Base-by-base conservation (phyloP, 2,329 filamentous ascomycete species). In the Huntiella bhutanensis region DNA sequence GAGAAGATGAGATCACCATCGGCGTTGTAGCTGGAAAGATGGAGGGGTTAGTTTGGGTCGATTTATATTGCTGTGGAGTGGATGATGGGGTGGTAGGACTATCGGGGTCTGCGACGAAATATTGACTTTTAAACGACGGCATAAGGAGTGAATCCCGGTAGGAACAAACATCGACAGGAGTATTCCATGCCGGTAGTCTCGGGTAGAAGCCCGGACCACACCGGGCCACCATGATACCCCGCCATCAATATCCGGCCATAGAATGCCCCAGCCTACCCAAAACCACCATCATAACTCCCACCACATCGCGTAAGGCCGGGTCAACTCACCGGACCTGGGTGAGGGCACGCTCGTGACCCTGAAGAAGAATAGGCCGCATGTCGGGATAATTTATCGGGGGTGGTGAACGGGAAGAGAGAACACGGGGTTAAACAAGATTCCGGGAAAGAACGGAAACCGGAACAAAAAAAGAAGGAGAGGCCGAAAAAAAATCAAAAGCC, bases 1-100 rank as follows among this genome's bases (percentile, higher is more conserved):
- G 87, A 94, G 71, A 96, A 95, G 62, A 96, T 79, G 55, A 96
- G 75, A 62, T 98, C 91, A 67, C 91, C 91, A 68, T 98, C 91
- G 65, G 77, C 76, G 67, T 87, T 92, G 69, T 84, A 94, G 62
- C 80, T 85, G 50, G 42, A 46, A 40, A 46, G 39, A 45, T 41
- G 41, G 49, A 53, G 51, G 51, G 55, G 35, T 48, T 45, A 17
- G n/a, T 16, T 40, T 40, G 12, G 38, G 17, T 40, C 11, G 16
- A 11, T 12, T 22, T 15, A 15, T 22, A 28, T 28, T 28, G 22
- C 6, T 28, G 22, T 28, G 22, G 22, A 28, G 22, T 28, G 22
- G 22, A 28, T 6, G 22, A 6, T 28, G 8, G 2, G 22, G 3
- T 28, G 22, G 22, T 28, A 10, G 22, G 22, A 28, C 8, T 28